Evolutionary conservation across 108 stramenopile species (phyloP), one percentile per base, ranked within the genome.

Genomic region (Nitzschia sp.): DNA sequence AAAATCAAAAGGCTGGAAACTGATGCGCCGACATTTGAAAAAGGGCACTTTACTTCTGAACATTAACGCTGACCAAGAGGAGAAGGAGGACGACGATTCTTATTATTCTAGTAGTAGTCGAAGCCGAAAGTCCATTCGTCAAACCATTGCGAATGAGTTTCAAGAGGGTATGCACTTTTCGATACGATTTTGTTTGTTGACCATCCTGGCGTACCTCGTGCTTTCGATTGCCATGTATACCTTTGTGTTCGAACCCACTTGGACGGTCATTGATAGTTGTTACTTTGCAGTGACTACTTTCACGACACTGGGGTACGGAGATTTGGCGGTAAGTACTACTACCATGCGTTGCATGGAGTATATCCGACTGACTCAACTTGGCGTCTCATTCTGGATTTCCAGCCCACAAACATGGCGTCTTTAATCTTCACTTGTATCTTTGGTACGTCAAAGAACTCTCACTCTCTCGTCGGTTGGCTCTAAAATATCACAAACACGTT

Each of bases 241-340:
- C 2, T 65, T 47, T 30, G 16, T 77, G 2, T 60, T 77, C 6
- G 76, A 77, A 66, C 41, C 54, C 15, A 16, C 67, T 32, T 77
- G 76, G 76, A 50, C 76, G 21, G 22, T 77, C 16, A 60, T 71
- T 23, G 70, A 77, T 22, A 60, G 57, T 61, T 34, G 58, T 25
- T 76, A 76, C 35, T 76, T 76, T 63, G 75, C 75, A 4, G 75
- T 76, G 25, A 46, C 52, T 15, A 76, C 75, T 16, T 76, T 76
- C 41, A 76, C 75, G 15, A 76, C 75, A n/a, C 31, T 63, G 25
- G 71, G 75, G 8, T 81, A 81, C 50, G 80, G 80, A 0, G 80
- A 81, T 33, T 32, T 81, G 33, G 26, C 28, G 35, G 71, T 72
- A 3, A 25, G 30, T 11, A 55, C 63, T 11, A 23, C 25, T 30